Evolutionary conservation across 768 basidiomycete genomes (phyloP), one percentile per base, ranked within the genome.

Genomic region (Lactifluus volemus): DNA sequence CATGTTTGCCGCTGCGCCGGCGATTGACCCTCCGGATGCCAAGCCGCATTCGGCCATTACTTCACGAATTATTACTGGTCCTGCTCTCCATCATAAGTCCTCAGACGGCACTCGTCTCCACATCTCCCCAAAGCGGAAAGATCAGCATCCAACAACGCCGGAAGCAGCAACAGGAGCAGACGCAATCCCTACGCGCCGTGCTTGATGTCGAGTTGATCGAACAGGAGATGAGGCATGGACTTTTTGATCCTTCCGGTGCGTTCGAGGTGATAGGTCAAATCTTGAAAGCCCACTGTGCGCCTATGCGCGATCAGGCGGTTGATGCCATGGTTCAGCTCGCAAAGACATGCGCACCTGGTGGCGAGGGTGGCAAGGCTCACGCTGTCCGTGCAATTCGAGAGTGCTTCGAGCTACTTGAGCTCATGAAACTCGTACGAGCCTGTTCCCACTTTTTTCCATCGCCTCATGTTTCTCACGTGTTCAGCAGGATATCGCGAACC

Each of bases 401-500:
- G 79, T 92, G 91, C 75, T 83, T 94, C 71, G 92, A 95, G 70
- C 85, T 96, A 63, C 77, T 95, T 42, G 94, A 96, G 75, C 81
- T 95, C 61, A 96, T 97, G 94, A 95, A 95, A 78, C 79, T 97
- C 68, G 93, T 90, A 69, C 69, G 89, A 82, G 47, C 49, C 21
- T 49, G 41, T 49, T 36, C 25, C 25, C 49, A 36, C 62, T 38
- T 57, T 30, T 30, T 45, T 63, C n/a, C 52, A 59, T 65, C 11
- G 12, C 63, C 44, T 51, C 59, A 39, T 62, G 63, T 49, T 53
- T 17, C 66, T 54, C 65, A 70, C 44, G 68, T 66, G 62, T 65
- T 50, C 54, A 63, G 44, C 68, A 96, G 93, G 94, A 97, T 72
- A 94, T 97, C 63, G 94, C 94, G 30, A 97, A 97, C 71, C 94